These are phyloP conservation scores for Brassica juncea DNA, from an alignment of 345 rosid genomes.

Conservation along the genomic window DNA sequence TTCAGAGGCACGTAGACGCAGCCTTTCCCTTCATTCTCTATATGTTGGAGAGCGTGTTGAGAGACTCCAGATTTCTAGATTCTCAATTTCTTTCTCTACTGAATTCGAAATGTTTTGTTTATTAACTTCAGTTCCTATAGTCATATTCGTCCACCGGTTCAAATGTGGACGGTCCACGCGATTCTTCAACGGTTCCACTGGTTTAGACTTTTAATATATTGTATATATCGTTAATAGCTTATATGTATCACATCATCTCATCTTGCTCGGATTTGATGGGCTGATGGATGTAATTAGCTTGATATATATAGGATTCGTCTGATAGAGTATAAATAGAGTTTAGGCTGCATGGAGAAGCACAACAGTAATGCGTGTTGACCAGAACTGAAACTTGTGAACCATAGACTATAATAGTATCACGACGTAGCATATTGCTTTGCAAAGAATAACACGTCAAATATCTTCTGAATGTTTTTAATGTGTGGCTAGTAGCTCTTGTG, in stretches of 20 bases:
- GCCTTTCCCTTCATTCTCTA: conserved; percentile 11
- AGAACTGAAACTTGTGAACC: background rate
- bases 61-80: conserved; percentile 5
- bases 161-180: background rate
- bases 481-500: background rate
- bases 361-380: background rate
- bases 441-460: background rate
- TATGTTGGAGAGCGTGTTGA: background rate
- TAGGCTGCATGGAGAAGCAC: conserved; percentile 10
- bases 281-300: background rate
- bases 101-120: too few relatives aligned
- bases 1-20: conserved; percentile 6
- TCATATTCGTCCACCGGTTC: background rate
- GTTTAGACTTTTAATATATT: background rate
- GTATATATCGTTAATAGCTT: background rate
- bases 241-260: background rate
- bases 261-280: conserved; percentile 1
- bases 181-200: background rate
- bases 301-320: background rate
- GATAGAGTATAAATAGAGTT: background rate
- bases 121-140: background rate
- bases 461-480: background rate
- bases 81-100: background rate
- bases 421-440: background rate
- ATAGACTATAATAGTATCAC: background rate